Percentiles rank a stretch among this genome's conserved stretches.
These are phyloP conservation scores for Conticribra guillardii DNA, from an alignment of 108 stramenopile genomes.

Conservation along the genomic window DNA sequence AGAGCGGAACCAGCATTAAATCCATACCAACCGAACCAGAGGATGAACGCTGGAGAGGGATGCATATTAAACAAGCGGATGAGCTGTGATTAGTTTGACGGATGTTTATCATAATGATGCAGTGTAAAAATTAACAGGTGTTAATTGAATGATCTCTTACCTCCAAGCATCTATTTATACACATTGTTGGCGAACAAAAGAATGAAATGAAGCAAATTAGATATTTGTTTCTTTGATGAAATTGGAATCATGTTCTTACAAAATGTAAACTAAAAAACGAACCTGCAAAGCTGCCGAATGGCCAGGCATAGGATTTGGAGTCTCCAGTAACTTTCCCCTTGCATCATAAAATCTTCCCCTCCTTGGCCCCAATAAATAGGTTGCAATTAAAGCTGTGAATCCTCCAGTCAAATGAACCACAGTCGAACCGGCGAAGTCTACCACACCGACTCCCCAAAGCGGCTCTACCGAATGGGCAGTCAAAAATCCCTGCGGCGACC, in stretches of 20 bases:
- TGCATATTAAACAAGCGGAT: too few relatives aligned
- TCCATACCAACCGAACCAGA: conserved; percentile 96
- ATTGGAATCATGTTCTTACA: not conserved
- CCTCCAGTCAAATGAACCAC: conserved; percentile 96
- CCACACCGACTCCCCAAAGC: conserved; percentile 56
- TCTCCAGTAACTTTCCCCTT: conserved; percentile 61
- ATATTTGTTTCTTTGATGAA: conserved; percentile 5
- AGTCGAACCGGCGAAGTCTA: conserved; percentile 92
- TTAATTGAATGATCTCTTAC: not conserved
- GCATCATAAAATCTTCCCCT: conserved; percentile 83
- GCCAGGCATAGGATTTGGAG: conserved; percentile 66
- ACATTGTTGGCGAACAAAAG: too few relatives aligned
- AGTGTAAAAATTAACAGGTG: not conserved
- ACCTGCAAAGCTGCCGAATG: conserved; percentile 75
- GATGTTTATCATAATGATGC: too few relatives aligned
- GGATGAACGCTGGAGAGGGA: conserved; percentile 78
- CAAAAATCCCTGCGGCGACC: conserved; percentile 75
- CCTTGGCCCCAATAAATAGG: conserved; percentile 84
- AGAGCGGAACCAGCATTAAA: conserved; percentile 89
- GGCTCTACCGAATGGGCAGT: conserved; percentile 34
- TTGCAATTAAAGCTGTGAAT: conserved; percentile 77
- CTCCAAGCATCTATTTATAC: conserved; percentile 56
- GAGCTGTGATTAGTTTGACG: too few relatives aligned
- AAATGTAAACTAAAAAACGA: conserved; percentile 1
- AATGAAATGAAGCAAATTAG: too few relatives aligned